Percentiles rank a stretch among this genome's conserved stretches.
These are phyloP conservation scores for Cordyceps pruinosa DNA, from an alignment of 2,329 filamentous ascomycete genomes.

Conservation along the genomic window DNA sequence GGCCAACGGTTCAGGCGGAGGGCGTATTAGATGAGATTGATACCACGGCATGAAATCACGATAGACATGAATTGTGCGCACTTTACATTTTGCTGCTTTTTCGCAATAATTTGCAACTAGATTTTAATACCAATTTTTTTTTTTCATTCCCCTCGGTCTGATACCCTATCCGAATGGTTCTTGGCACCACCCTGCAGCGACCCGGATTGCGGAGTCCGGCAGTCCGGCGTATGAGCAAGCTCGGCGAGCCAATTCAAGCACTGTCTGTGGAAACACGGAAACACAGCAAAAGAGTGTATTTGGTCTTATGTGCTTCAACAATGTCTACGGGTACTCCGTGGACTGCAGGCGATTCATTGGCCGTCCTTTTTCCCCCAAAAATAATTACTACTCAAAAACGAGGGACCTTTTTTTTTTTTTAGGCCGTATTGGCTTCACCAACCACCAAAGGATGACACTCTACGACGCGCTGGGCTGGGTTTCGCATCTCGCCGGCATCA, in stretches of 20 bases:
- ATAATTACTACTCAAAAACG: no score
- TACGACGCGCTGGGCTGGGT: no score
- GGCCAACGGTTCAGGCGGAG: neutral
- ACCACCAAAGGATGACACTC: neutral
- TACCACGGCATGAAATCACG: slow-evolving; percentile 5
- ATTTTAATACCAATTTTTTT: neutral
- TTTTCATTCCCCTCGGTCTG: no score
- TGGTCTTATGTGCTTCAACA: no score
- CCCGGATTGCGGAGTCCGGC: neutral
- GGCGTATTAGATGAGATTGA: slow-evolving; percentile 1
- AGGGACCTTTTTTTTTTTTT: no score
- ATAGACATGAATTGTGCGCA: neutral
- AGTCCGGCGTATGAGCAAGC: neutral
- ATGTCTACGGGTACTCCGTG: no score
- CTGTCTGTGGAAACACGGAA: neutral
- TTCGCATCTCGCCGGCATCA: neutral
- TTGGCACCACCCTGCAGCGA: no score
- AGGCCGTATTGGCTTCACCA: neutral
- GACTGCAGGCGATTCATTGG: no score
- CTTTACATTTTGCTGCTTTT: neutral
- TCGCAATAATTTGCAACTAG: neutral
- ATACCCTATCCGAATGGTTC: no score
- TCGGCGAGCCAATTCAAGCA: neutral
- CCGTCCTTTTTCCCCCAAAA: no score
- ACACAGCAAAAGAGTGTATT: no score